Conservation (phyloP, 257 asterid species). For the Lycium barbarum region DNA sequence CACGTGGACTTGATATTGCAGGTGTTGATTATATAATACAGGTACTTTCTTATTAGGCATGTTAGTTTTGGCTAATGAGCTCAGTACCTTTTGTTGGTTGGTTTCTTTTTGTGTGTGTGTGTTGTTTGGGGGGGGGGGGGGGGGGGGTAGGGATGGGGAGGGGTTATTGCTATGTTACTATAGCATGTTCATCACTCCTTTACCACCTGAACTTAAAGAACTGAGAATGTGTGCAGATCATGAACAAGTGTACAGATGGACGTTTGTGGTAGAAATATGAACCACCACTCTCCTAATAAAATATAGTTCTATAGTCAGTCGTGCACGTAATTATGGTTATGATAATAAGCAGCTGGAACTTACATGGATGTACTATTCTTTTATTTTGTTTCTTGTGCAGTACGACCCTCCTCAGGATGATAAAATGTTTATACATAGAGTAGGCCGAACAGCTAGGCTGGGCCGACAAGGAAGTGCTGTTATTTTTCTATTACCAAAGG, state of each 20-base stretch:
- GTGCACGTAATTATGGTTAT: conserved; percentile 10
- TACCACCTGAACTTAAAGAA: background rate
- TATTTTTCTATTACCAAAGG: conserved; percentile 89
- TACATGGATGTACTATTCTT: conserved; percentile 31
- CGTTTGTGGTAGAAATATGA: conserved; percentile 19
- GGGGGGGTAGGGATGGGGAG: too few relatives aligned
- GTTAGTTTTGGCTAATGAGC: background rate
- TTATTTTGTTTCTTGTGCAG: conserved; percentile 52
- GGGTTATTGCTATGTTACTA: background rate
- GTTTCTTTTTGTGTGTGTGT: background rate
- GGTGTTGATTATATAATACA: conserved; percentile 94
- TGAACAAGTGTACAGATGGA: background rate
- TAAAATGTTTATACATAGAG: conserved; percentile 88
- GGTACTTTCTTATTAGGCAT: conserved; percentile 47
- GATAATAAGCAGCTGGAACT: conserved; percentile 31
- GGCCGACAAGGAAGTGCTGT: conserved; percentile 93
- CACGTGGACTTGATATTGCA: conserved; percentile 96
- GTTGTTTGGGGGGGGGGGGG: too few relatives aligned
- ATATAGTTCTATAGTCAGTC: background rate
- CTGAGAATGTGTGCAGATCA: background rate
- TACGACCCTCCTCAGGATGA: conserved; percentile 99
- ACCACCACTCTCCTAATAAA: background rate
- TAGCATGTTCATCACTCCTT: background rate
- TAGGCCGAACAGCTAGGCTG: conserved; percentile 97
- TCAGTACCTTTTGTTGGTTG: background rate